phyloP scores from a whole-genome alignment of 176 grass and related monocot genomes.

The Lolium rigidum region DNA sequence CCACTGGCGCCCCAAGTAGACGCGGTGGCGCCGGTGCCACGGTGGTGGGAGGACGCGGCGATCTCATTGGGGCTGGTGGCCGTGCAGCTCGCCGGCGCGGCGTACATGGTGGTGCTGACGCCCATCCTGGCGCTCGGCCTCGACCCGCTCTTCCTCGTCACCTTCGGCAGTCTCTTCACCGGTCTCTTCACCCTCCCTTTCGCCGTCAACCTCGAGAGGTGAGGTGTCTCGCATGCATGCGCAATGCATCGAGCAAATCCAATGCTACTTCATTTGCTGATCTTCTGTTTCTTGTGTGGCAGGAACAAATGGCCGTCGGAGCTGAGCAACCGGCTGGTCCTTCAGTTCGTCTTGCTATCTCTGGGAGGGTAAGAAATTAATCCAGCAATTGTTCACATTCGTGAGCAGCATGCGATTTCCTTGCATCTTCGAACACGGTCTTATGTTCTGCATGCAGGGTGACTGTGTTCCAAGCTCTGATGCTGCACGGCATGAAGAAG shows the following conservation, averaged over 20 bases:
- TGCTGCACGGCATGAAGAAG: conserved; percentile 75
- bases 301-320: conserved; percentile 77
- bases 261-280: neutral
- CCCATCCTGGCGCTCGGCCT: conserved; percentile 71
- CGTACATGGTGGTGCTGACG: conserved; percentile 71
- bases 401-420: neutral
- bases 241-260: neutral
- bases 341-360: conserved; percentile 60
- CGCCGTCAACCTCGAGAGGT: conserved; percentile 63
- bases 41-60: conserved; percentile 62
- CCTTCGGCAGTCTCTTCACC: conserved; percentile 68
- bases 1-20: neutral
- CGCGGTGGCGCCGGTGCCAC: neutral
- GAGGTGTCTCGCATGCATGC: neutral
- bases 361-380: conserved; percentile 59
- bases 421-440: neutral
- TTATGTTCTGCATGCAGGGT: conserved; percentile 36
- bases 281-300: neutral
- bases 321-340: conserved; percentile 45
- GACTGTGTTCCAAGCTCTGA: conserved; percentile 64
- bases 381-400: neutral
- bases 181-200: conserved; percentile 58
- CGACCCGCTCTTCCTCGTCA: conserved; percentile 72
- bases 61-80: conserved; percentile 62
- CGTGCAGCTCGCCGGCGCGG: conserved; percentile 68